phyloP scores from a whole-genome alignment of 306 rosid species.

The Dryas octopetala region DNA sequence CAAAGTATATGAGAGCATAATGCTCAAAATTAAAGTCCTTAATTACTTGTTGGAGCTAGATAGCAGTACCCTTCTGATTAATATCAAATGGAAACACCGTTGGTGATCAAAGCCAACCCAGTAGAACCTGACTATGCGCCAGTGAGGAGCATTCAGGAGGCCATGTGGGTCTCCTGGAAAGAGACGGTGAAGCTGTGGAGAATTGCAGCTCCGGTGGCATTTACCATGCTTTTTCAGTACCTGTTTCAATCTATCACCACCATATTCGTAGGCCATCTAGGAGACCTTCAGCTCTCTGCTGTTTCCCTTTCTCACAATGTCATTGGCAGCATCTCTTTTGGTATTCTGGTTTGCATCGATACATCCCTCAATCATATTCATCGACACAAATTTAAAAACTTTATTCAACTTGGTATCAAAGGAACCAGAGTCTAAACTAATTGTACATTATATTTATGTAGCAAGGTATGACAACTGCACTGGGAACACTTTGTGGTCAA shows the following conservation, averaged over 20 bases:
- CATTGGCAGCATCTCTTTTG: conserved; percentile 15
- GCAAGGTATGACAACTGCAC: conserved; percentile 23
- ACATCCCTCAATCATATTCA: not conserved
- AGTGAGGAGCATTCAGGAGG: conserved; percentile 18
- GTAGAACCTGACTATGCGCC: too few species aligned
- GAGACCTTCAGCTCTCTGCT: conserved; percentile 31
- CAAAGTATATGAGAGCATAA: too few species aligned
- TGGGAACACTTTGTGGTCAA: conserved; percentile 27
- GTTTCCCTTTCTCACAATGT: conserved; percentile 18
- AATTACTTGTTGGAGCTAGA: too few species aligned
- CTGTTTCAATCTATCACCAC: not conserved
- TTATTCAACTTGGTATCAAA: not conserved
- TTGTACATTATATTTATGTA: conserved; percentile 14
- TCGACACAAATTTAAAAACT: too few species aligned
- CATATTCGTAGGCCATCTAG: conserved; percentile 23
- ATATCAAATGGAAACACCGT: too few species aligned
- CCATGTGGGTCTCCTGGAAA: conserved; percentile 19
- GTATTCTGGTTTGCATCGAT: conserved; percentile 11
- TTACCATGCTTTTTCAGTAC: too few species aligned
- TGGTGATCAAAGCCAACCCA: too few species aligned
- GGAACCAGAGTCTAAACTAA: not conserved
- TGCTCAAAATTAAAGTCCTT: too few species aligned
- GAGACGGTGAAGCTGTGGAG: conserved; percentile 38
- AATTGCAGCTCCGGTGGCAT: conserved; percentile 17
- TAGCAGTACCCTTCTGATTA: too few species aligned